phyloP scores from a whole-genome alignment of 169 alveolate genomes.

The Babesia caballi region DNA sequence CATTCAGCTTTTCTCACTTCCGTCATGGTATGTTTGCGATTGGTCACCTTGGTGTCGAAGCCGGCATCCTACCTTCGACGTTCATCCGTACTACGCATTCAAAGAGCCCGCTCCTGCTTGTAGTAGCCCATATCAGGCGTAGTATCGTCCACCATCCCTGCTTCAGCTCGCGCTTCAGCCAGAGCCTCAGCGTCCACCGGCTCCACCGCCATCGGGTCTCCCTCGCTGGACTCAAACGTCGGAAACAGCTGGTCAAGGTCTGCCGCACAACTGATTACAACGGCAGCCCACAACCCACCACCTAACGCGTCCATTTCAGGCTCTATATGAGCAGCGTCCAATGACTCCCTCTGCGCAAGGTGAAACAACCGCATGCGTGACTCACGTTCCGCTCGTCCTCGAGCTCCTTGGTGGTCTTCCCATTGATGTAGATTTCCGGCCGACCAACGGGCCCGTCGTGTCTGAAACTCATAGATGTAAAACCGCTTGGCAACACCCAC shows the following conservation, averaged over 20 bases:
- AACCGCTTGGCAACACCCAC: too few relatives aligned
- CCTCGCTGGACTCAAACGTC: conserved; percentile 19
- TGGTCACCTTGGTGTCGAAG: too few relatives aligned
- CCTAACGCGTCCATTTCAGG: conserved; percentile 8
- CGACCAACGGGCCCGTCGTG: conserved; percentile 72
- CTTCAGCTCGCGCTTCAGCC: conserved; percentile 50
- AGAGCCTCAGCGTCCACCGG: conserved; percentile 54
- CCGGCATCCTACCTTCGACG: too few relatives aligned
- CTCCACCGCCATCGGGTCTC: conserved; percentile 3
- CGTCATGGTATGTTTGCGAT: too few relatives aligned
- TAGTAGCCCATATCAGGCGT: conserved; percentile 58
- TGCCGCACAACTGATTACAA: background rate
- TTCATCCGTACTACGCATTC: too few relatives aligned
- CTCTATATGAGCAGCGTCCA: background rate
- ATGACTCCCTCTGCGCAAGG: conserved; percentile 25
- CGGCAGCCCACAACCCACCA: background rate
- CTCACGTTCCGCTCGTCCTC: conserved; percentile 64
- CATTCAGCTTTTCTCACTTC: too few relatives aligned
- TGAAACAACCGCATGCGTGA: too few relatives aligned
- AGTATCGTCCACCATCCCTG: conserved; percentile 37
- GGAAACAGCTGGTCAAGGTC: conserved; percentile 44
- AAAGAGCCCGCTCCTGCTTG: conserved; percentile 17
- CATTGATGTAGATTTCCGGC: conserved; percentile 74
- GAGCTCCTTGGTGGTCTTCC: conserved; percentile 67
- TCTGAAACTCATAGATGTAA: background rate